These are phyloP conservation scores for Paulownia fortunei DNA, from an alignment of 257 asterid genomes.

Conservation along the genomic window DNA sequence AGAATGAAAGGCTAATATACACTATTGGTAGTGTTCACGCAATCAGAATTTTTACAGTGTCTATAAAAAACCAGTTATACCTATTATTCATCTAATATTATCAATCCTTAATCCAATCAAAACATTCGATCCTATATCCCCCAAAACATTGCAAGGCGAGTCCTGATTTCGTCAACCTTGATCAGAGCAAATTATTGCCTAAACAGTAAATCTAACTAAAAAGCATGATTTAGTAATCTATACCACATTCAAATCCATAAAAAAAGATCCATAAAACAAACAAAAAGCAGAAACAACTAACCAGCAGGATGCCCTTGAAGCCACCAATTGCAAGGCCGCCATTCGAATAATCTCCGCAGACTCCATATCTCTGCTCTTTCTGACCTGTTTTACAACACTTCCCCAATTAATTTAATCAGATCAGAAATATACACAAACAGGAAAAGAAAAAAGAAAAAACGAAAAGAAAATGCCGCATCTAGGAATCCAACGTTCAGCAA, in stretches of 20 bases:
- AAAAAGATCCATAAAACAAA: neutral
- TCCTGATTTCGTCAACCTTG: neutral
- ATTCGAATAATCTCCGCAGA: conserved; percentile 69
- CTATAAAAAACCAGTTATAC: neutral
- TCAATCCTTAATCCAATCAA: neutral
- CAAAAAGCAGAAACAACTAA: conserved; percentile 40
- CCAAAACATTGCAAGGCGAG: neutral
- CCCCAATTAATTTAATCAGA: conserved; percentile 5
- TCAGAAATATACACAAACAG: neutral
- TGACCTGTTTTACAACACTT: conserved; percentile 43
- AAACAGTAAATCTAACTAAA: conserved; percentile 3
- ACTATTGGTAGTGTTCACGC: neutral
- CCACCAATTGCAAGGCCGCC: conserved; percentile 99
- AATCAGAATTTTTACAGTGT: too few species aligned
- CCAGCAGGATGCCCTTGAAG: conserved; percentile 63
- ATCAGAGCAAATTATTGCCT: neutral
- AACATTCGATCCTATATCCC: neutral
- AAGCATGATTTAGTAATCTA: neutral
- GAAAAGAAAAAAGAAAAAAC: neutral
- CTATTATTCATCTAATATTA: neutral
- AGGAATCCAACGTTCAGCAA: neutral
- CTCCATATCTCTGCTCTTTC: conserved; percentile 82
- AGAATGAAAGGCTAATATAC: neutral
- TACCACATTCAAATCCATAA: neutral
- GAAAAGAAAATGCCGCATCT: neutral